Evolutionary conservation across 1,139 yeast genomes (phyloP), one percentile per base, ranked within the genome.

Genomic region (Taphrina betulina): DNA sequence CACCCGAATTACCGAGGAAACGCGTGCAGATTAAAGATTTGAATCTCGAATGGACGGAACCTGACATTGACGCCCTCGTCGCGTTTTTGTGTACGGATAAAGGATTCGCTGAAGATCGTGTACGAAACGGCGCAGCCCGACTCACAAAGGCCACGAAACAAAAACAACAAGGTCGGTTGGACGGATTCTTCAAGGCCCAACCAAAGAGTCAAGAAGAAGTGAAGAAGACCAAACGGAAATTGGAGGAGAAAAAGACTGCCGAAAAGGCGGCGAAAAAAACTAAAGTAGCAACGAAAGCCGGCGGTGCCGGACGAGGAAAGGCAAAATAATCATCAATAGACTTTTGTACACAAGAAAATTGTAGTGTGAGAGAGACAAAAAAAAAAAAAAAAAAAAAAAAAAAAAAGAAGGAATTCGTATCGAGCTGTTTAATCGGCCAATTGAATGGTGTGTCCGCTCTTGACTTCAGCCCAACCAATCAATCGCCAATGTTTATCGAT

Each of bases 401-500:
- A 7, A 7, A 7, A 12, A 7, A 7, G 31, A 7, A 26, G 31
- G 31, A 26, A 7, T 26, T 26, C 31, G 10, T 12, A 26, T 26
- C 7, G 12, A 26, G 7, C 10, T 12, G 31, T 12, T 26, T 43
- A 43, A 26, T 43, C 31, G 19, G 29, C 48, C 48, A 43, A 31
- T 10, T 29, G 29, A 33, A 50, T 50, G 17, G 54, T 50, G 38
- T 31, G 24, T 10, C 54, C 54, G 24, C 46, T 40, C 46, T 50
- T 50, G 46, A 94, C 92, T 57, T 96, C 88, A 65, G 98, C 99
- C 99, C 99, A 94, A 67, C 99, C 99, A 75, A 94, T 94, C 72
- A 94, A 80, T 79, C 99, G 94, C 96, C 97, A 94, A 74, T 94
- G 99, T 81, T 90, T 92, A 71, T 92, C 99, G 67, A 94, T 94